Evolutionary conservation across 164 flowering plant genomes (phyloP), one percentile per base, ranked within the genome.

Genomic region (Annona cherimola): DNA sequence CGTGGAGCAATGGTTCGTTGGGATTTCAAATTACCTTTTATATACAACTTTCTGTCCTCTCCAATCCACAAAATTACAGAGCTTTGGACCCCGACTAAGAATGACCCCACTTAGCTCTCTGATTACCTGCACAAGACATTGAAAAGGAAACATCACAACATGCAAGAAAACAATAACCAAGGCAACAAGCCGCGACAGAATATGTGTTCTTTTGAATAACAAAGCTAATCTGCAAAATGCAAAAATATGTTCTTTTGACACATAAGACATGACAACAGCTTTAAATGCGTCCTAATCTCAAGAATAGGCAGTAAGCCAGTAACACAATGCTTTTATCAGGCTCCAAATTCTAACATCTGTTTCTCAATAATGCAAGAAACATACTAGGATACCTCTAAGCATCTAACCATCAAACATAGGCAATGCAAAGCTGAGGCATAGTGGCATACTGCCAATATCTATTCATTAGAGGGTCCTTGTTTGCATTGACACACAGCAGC

Each of bases 31-130:
- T 45, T 80, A 89, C 98, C 98, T 90, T 81, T 91, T 92, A 72
- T 94, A 94, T 44, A 90, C 97, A 81, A 90, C 96, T 77, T 90
- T 94, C 75, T 78, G 81, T 66, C 97, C 98, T 75, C 96, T 86
- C 96, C 97, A 94, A 35, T 94, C 97, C 39, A 94, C 95, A 80
- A 94, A 94, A 77, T 94, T 92, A 76, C 96, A 92, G 61, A 90
- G 90, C 81, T 94, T 94, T 35, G 97, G 98, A 8, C 92, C 96
- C 69, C 98, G 86, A 12, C 78, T 78, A 65, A 94, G 90, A 83
- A 94, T 88, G 44, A 85, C 84, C 35, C 96, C 96, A 79, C 98
- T 90, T 41, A 94, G 91, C 81, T 94, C 98, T 42, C 96, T 90
- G 55, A 94, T 83, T 61, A 88, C 90, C 98, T 92, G 61, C 42